Evolutionary conservation across 306 rosid species (phyloP), one percentile per base, ranked within the genome.

Genomic region (Rubus parviflorus): DNA sequence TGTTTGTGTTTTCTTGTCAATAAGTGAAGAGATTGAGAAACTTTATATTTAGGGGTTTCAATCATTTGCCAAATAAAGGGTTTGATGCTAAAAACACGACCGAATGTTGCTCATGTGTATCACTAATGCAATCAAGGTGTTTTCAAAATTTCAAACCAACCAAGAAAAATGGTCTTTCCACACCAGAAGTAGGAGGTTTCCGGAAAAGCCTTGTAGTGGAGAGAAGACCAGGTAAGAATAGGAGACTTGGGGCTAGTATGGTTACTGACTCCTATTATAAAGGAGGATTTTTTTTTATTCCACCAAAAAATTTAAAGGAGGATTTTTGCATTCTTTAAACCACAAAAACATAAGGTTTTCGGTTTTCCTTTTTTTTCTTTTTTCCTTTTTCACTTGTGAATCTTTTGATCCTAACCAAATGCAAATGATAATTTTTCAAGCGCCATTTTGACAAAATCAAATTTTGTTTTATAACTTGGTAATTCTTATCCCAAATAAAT

Each of bases 71-170:
- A 64, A 64, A 64, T 16, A 64, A 16, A 64, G 47, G n/a, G 12
- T 38, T 38, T 38, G 23, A 38, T 64, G 47, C 69, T 64, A 64
- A 64, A 64, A 64, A 7, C 69, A 38, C 69, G 69, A 64, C 69
- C 47, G 69, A 38, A 64, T 63, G 69, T 38, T 64, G 23, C 68
- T 63, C 68, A 23, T 25, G 41, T 61, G n/a, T 12, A 9, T 47
- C 52, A 19, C 23, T 54, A 19, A 19, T 19, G 1, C 23, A n/a
- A 19, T 54, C 23, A 19, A 54, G 0, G 60, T 23, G 63, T 22
- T 20, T 57, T 10, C 63, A 57, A 8, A 57, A 4, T 20, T 57
- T 57, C 38, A 20, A 57, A 57, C 63, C 22, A 3, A 25, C 17
- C 17, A 23, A 60, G 40, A 60, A 60, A 23, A 60, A 4, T 60